phyloP scores from a whole-genome alignment of 148 eudicot genomes.

The Rhododendron vialii region DNA sequence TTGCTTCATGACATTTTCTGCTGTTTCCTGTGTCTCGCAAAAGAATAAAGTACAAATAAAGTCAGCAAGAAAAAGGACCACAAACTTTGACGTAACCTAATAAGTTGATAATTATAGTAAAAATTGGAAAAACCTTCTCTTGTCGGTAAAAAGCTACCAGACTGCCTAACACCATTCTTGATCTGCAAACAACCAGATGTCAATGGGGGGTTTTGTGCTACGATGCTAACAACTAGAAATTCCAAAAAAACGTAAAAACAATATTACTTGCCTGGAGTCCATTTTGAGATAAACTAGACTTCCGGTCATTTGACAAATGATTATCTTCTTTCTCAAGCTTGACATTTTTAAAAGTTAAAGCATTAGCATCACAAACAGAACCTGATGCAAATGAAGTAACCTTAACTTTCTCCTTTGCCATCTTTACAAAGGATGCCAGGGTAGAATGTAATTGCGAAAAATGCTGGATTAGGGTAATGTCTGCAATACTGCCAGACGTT shows the following conservation, averaged over 20 bases:
- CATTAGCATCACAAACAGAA: not conserved
- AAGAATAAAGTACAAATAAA: not conserved
- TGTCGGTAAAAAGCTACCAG: not conserved
- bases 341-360: not conserved
- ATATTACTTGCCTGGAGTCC: conserved; percentile 21
- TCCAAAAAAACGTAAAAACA: not conserved
- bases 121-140: conserved; percentile 17
- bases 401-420: conserved; percentile 37
- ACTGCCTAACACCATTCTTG: not conserved
- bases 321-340: not conserved
- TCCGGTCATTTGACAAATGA: not conserved
- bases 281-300: conserved; percentile 6
- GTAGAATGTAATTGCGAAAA: conserved; percentile 23
- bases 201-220: not conserved
- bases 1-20: conserved; percentile 5
- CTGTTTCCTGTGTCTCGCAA: conserved; percentile 22
- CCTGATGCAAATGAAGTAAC: conserved; percentile 3
- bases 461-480: conserved; percentile 29
- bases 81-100: not conserved
- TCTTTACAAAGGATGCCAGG: conserved; percentile 31
- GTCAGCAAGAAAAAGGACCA: not conserved
- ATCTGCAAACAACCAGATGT: conserved; percentile 17
- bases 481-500: conserved; percentile 23
- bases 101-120: not conserved
- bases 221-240: not conserved